These are phyloP conservation scores for Apodospora peruviana DNA, from an alignment of 495 filamentous ascomycete genomes.

Conservation along the genomic window DNA sequence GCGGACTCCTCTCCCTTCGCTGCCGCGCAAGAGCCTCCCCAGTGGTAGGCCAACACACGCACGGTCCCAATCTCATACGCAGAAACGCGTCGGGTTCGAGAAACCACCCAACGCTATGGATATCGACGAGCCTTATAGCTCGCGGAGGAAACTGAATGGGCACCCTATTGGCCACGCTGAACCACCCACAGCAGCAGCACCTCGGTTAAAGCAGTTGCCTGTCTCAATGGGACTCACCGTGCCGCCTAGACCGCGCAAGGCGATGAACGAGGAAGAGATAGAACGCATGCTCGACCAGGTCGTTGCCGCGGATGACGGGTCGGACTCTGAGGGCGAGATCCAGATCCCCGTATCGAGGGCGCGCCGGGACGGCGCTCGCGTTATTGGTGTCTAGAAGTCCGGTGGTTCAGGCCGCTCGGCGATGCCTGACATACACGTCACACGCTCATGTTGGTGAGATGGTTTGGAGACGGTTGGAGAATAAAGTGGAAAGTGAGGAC, in stretches of 20 bases:
- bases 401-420: too few species aligned
- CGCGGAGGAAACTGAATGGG: constrained; percentile 33
- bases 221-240: constrained; percentile 34
- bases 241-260: constrained; percentile 25
- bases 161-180: constrained; percentile 9
- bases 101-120: constrained; percentile 40
- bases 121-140: constrained; percentile 33
- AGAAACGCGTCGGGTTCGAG: constrained; percentile 44
- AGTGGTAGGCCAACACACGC: constrained; percentile 33
- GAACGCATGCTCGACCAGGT: constrained; percentile 43
- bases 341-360: constrained; percentile 27
- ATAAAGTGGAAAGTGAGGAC: too few species aligned
- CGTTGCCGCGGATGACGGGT: constrained; percentile 31
- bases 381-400: constrained; percentile 5
- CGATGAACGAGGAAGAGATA: constrained; percentile 37
- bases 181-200: constrained; percentile 4
- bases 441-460: too few species aligned
- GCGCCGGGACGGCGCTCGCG: constrained; percentile 23
- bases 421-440: too few species aligned
- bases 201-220: constrained; percentile 29
- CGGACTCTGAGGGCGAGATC: constrained; percentile 47
- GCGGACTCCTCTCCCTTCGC: constrained; percentile 37
- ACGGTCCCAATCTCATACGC: constrained; percentile 24
- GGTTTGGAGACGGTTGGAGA: too few species aligned
- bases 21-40: constrained; percentile 39